phyloP scores from a whole-genome alignment of 768 basidiomycete species.

The Hericium rajendrae region DNA sequence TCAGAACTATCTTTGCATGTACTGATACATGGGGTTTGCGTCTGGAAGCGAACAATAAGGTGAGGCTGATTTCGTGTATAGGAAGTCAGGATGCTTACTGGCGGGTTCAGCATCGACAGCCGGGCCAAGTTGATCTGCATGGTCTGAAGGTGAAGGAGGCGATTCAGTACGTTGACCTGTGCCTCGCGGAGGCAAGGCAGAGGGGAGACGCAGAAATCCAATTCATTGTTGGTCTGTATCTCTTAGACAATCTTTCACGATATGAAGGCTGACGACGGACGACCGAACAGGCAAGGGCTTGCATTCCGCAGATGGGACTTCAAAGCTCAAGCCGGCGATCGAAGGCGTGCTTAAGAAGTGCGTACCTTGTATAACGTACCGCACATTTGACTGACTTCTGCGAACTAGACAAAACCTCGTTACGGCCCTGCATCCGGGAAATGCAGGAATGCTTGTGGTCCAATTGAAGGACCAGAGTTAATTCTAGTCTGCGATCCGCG shows the following conservation, averaged over 20 bases:
- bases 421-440: neutral
- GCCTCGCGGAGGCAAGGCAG: conserved; percentile 27
- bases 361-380: neutral
- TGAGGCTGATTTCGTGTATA: neutral
- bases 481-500: no score
- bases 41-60: neutral
- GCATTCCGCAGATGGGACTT: neutral
- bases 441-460: neutral
- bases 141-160: conserved; percentile 43
- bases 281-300: neutral
- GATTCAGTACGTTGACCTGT: conserved; percentile 30
- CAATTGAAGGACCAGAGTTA: neutral
- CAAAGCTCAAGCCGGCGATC: neutral
- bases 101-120: neutral
- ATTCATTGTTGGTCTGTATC: conserved; percentile 33
- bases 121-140: conserved; percentile 33
- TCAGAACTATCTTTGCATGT: neutral
- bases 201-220: conserved; percentile 24
- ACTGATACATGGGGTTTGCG: neutral
- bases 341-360: neutral
- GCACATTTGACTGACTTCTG: neutral
- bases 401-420: neutral
- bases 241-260: neutral
- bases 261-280: neutral
- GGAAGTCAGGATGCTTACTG: neutral